These are phyloP conservation scores for Komagataella mondaviorum DNA, from an alignment of 805 yeast genomes.

Conservation along the genomic window DNA sequence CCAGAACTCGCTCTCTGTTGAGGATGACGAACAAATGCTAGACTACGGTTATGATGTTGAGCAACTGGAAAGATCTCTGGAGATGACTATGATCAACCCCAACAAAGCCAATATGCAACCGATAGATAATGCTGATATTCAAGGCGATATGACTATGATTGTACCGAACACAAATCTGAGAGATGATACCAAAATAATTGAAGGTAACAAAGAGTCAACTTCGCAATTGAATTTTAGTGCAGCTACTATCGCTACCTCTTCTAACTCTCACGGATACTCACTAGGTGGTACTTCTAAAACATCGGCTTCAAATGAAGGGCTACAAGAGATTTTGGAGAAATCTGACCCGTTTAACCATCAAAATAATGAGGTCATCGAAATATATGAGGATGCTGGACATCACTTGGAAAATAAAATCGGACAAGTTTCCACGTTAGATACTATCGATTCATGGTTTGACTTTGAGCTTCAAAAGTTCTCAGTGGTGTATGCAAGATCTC, in stretches of 20 bases:
- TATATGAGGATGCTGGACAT: constrained; percentile 21
- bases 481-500: not conserved
- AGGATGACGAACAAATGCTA: not conserved
- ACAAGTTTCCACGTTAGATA: not conserved
- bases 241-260: not conserved
- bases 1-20: not conserved
- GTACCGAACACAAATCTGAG: constrained; percentile 13
- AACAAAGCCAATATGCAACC: not conserved
- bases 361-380: constrained; percentile 17
- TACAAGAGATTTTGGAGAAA: constrained; percentile 23
- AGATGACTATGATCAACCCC: constrained; percentile 7
- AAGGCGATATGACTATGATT: constrained; percentile 19
- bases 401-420: constrained; percentile 2
- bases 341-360: constrained; percentile 22
- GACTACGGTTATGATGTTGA: not conserved
- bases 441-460: constrained; percentile 7
- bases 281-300: not conserved
- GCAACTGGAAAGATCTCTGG: not conserved
- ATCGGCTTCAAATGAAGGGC: constrained; percentile 5
- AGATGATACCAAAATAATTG: constrained; percentile 1
- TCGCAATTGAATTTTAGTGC: not conserved
- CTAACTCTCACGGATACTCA: not conserved
- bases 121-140: not conserved
- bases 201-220: not conserved
- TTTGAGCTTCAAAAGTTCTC: constrained; percentile 8